phyloP scores from a whole-genome alignment of 2,329 filamentous ascomycete genomes.

The Aspergillus neotritici region DNA sequence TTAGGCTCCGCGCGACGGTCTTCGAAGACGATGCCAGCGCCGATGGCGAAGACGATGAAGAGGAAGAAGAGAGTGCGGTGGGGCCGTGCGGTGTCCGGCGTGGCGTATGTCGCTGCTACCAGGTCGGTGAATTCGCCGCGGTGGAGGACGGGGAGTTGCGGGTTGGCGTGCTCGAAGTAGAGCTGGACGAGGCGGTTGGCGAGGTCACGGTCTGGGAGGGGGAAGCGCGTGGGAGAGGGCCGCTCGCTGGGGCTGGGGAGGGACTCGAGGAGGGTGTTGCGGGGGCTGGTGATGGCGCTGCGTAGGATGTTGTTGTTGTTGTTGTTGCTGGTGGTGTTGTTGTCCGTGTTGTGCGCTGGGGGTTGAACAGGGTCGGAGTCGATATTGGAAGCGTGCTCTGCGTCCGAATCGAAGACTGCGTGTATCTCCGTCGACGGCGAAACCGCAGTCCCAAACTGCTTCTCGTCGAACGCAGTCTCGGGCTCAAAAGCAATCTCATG shows the following conservation, averaged over 20 bases:
- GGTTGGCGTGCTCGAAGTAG: slow-evolving; percentile 1
- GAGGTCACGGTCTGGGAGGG: background rate
- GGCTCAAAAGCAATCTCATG: slow-evolving; percentile 63
- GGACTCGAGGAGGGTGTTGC: too few species aligned
- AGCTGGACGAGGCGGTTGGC: background rate
- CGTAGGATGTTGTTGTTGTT: background rate
- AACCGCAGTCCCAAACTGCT: slow-evolving; percentile 23
- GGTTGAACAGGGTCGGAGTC: too few species aligned
- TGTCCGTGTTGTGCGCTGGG: too few species aligned
- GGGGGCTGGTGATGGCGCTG: background rate
- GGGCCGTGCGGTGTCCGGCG: background rate
- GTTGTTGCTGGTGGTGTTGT: too few species aligned
- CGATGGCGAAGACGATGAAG: slow-evolving; percentile 1
- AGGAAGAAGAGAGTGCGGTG: background rate
- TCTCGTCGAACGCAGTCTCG: slow-evolving; percentile 53
- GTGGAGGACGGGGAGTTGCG: background rate
- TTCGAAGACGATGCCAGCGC: background rate
- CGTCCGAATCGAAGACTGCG: too few species aligned
- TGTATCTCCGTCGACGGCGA: background rate
- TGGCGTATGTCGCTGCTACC: background rate
- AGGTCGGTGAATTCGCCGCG: background rate
- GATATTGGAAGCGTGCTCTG: too few species aligned
- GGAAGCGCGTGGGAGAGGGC: background rate
- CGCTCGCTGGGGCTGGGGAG: too few species aligned
- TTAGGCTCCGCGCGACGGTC: too few species aligned